A percentile compares a stretch with the other conserved stretches of the same genome.
These are phyloP conservation scores for Chalciporus piperatus DNA, from an alignment of 768 basidiomycete genomes.

Conservation along the genomic window DNA sequence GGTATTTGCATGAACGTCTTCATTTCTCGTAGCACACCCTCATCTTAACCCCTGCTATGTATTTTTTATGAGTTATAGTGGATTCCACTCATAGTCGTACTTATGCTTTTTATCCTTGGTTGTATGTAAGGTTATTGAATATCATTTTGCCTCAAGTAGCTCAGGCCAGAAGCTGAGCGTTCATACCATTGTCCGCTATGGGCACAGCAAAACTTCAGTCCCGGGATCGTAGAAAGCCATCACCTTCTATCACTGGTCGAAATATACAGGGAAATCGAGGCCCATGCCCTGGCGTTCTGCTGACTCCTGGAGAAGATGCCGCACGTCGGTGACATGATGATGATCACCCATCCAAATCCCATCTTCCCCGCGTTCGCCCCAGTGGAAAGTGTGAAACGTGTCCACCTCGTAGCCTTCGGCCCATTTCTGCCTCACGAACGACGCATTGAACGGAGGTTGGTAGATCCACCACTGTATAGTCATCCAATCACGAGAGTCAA, in stretches of 20 bases:
- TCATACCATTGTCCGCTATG: too few relatives aligned
- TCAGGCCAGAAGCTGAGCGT: neutral
- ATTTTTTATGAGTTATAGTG: neutral
- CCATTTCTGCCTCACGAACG: conserved; percentile 48
- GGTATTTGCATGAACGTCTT: conserved; percentile 24
- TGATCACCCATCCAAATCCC: conserved; percentile 36
- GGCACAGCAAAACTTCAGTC: neutral
- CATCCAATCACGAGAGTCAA: neutral
- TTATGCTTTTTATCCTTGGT: neutral
- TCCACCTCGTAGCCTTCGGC: conserved; percentile 45
- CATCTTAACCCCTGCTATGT: neutral
- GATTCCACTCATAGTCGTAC: neutral
- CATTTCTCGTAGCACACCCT: conserved; percentile 21
- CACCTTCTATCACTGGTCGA: neutral
- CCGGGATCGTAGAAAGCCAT: neutral
- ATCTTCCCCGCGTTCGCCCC: conserved; percentile 39
- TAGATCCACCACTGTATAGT: conserved; percentile 47
- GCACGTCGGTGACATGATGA: conserved; percentile 36
- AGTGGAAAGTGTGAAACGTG: conserved; percentile 51
- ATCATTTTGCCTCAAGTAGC: neutral
- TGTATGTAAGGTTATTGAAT: neutral
- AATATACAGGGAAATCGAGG: conserved; percentile 22
- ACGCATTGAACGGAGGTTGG: conserved; percentile 43
- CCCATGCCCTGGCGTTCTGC: conserved; percentile 36
- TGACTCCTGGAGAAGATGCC: conserved; percentile 37